Conservation (phyloP, 2,329 filamentous ascomycete species). For the Trichoderma lentiforme region DNA sequence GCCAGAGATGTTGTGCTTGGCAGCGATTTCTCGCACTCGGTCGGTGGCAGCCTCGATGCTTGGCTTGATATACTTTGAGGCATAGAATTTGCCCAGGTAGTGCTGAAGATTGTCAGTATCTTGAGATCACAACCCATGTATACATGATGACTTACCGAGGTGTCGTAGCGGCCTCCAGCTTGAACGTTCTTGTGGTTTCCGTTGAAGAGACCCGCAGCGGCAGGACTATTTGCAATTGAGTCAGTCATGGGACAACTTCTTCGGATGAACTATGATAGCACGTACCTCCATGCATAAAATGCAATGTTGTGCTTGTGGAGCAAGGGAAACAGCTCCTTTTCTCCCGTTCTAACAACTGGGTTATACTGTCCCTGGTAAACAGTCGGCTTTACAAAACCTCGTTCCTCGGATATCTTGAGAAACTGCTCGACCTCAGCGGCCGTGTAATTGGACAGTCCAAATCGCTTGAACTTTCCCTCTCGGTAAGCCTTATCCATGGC, state of each 20-base stretch:
- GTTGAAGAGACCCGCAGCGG: neutral
- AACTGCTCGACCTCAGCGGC: conserved; percentile 43
- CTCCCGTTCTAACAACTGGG: conserved; percentile 39
- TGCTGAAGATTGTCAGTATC: neutral
- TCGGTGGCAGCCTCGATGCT: conserved; percentile 3
- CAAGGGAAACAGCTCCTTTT: conserved; percentile 41
- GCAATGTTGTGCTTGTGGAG: conserved; percentile 40
- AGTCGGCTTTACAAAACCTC: conserved; percentile 41
- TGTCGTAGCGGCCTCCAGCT: conserved; percentile 1
- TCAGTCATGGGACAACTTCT: neutral
- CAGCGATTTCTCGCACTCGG: neutral
- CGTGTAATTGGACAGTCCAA: conserved; percentile 46
- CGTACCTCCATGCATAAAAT: conserved; percentile 42
- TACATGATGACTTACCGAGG: neutral
- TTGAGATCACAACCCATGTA: neutral
- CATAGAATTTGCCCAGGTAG: neutral
- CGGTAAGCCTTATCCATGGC: conserved; percentile 13
- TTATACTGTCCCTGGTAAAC: conserved; percentile 20
- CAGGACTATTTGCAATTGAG: neutral
- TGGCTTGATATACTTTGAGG: conserved; percentile 1
- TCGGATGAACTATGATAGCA: accelerated
- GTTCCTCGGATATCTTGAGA: conserved; percentile 40
- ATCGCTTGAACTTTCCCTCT: conserved; percentile 64
- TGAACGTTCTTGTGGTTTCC: conserved; percentile 11
- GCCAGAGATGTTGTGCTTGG: conserved; percentile 39